phyloP scores from a whole-genome alignment of 2,329 filamentous ascomycete species.

The Podosphaera fusca region DNA sequence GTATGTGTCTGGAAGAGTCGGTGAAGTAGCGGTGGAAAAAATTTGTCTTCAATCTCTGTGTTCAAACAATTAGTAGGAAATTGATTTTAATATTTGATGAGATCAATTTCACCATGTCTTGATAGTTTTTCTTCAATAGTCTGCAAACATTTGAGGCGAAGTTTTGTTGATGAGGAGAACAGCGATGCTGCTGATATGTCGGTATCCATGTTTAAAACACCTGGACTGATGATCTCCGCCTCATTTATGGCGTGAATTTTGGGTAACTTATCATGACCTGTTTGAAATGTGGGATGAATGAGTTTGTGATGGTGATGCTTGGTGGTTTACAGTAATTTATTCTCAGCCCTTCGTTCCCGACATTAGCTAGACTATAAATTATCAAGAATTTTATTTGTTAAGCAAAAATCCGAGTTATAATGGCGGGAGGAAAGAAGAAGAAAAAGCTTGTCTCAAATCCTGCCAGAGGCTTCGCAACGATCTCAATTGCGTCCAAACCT shows the following conservation, averaged over 20 bases:
- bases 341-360: background rate
- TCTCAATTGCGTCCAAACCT: conserved; percentile 60
- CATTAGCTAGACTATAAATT: background rate
- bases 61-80: background rate
- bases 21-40: conserved; percentile 27
- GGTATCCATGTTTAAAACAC: conserved; percentile 29
- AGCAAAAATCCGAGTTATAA: conserved; percentile 16
- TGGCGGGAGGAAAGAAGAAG: conserved; percentile 54
- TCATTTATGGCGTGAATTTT: conserved; percentile 25
- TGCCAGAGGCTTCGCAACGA: conserved; percentile 80
- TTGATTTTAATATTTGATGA: background rate
- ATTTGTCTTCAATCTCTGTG: background rate
- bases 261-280: conserved; percentile 13
- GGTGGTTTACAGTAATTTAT: background rate
- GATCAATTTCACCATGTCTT: conserved; percentile 25
- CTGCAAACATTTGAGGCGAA: conserved; percentile 30
- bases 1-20: conserved; percentile 73
- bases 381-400: conserved; percentile 3
- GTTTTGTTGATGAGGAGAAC: conserved; percentile 36
- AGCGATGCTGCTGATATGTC: conserved; percentile 26
- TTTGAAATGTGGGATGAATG: background rate
- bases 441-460: conserved; percentile 80
- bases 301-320: background rate
- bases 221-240: conserved; percentile 21
- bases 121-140: conserved; percentile 31